phyloP scores from a whole-genome alignment of 805 yeast genomes.

The Yamadazyma tumulicola region DNA sequence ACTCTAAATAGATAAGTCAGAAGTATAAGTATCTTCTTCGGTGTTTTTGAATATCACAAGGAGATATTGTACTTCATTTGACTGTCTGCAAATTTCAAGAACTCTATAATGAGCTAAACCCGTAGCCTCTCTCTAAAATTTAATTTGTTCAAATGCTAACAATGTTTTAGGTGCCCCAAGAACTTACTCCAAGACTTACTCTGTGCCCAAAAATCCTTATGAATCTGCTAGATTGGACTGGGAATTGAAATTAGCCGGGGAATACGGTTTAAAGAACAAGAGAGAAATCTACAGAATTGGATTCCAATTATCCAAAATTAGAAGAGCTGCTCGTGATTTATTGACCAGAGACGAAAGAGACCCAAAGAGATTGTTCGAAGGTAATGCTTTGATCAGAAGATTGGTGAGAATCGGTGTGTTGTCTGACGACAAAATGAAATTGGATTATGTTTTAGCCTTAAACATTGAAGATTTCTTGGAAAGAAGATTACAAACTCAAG shows the following conservation, averaged over 20 bases:
- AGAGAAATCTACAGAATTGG: constrained; percentile 99
- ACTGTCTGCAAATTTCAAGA: constrained; percentile 1
- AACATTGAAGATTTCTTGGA: constrained; percentile 98
- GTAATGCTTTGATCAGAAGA: constrained; percentile 99
- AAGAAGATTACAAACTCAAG: constrained; percentile 99
- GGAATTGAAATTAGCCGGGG: constrained; percentile 99
- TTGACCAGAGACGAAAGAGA: constrained; percentile 99
- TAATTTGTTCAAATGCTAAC: constrained; percentile 4
- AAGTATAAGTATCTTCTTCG: constrained; percentile 15
- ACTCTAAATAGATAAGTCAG: too few relatives aligned
- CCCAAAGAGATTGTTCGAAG: constrained; percentile 99
- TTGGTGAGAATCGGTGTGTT: constrained; percentile 98
- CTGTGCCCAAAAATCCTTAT: constrained; percentile 99
- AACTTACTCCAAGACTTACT: constrained; percentile 98
- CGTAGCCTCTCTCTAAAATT: background rate
- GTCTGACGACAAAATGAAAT: constrained; percentile 98
- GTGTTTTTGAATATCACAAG: background rate
- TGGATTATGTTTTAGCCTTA: constrained; percentile 99
- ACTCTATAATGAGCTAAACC: background rate
- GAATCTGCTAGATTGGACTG: constrained; percentile 99
- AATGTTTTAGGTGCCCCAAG: constrained; percentile 83
- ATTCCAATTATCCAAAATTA: constrained; percentile 97
- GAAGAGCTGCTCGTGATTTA: constrained; percentile 99
- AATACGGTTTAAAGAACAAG: constrained; percentile 99
- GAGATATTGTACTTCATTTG: background rate